phyloP scores from a whole-genome alignment of 2,329 filamentous ascomycete genomes.

The Tolypocladium amazonense region DNA sequence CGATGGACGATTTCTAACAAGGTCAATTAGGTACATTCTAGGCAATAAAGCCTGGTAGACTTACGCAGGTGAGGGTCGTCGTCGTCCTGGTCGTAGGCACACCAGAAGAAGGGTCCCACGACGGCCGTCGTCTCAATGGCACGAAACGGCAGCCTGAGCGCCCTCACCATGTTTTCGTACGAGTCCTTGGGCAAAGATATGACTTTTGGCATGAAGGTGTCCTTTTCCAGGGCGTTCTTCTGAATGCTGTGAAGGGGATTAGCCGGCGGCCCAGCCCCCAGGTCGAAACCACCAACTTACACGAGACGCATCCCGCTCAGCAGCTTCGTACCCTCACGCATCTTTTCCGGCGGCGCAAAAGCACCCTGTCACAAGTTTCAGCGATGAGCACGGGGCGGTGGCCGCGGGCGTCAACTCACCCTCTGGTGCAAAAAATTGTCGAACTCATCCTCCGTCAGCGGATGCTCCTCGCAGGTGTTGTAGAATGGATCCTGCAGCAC shows the following conservation, averaged over 20 bases:
- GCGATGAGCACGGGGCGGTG: background rate
- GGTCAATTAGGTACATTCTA: background rate
- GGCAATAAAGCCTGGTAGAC: constrained; percentile 8
- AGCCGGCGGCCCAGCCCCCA: background rate
- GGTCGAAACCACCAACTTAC: constrained; percentile 25
- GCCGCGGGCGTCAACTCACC: constrained; percentile 23
- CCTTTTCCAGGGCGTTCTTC: constrained; percentile 41
- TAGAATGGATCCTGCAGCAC: constrained; percentile 33
- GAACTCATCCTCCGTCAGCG: constrained; percentile 43
- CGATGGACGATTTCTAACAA: constrained; percentile 47
- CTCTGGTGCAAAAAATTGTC: constrained; percentile 42
- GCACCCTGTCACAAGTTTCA: constrained; percentile 30
- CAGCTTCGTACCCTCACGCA: constrained; percentile 31
- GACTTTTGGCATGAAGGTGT: constrained; percentile 46
- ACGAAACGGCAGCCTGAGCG: constrained; percentile 41
- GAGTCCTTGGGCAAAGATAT: constrained; percentile 39
- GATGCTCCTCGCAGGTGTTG: constrained; percentile 40
- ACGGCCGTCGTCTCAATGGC: constrained; percentile 48
- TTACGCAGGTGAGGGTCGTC: constrained; percentile 46
- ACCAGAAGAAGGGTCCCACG: constrained; percentile 56
- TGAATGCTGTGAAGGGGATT: constrained; percentile 32
- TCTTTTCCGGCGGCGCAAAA: constrained; percentile 34
- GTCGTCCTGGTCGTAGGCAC: constrained; percentile 43
- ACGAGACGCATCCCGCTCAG: constrained; percentile 42
- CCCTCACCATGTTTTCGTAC: constrained; percentile 47